A percentile compares a stretch with the other conserved stretches of the same genome.
Conservation (phyloP, 345 rosid species). For the Boechera divaricarpa region DNA sequence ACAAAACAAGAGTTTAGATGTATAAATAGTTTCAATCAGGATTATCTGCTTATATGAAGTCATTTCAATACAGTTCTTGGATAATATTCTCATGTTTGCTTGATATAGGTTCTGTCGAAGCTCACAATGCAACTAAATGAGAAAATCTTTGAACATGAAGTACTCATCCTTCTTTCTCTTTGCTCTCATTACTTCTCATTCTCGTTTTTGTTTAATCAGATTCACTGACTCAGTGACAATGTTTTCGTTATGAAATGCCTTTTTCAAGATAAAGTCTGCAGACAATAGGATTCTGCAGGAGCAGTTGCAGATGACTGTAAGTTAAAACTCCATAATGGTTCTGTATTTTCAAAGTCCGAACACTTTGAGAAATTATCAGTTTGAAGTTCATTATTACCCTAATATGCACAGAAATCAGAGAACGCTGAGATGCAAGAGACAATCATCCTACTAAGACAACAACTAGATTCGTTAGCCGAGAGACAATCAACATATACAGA, state of each 20-base stretch:
- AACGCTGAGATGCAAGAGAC: conserved; percentile 83
- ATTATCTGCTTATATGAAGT: conserved; percentile 26
- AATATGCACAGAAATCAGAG: conserved; percentile 67
- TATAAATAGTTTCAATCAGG: neutral
- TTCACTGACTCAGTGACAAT: conserved; percentile 36
- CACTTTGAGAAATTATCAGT: neutral
- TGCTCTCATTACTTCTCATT: conserved; percentile 12
- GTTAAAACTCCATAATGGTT: conserved; percentile 9
- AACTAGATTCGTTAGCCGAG: conserved; percentile 53
- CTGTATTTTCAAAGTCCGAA: neutral
- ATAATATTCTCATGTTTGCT: conserved; percentile 18
- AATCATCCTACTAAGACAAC: conserved; percentile 69
- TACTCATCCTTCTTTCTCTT: conserved; percentile 33
- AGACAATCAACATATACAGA: conserved; percentile 49
- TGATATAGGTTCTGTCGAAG: conserved; percentile 73
- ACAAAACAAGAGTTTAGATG: conserved; percentile 1
- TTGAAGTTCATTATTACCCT: conserved; percentile 18
- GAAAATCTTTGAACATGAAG: conserved; percentile 95
- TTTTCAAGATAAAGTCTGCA: conserved; percentile 78
- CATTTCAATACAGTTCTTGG: conserved; percentile 7
- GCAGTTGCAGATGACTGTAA: conserved; percentile 88
- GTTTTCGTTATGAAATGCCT: conserved; percentile 41
- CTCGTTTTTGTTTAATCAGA: conserved; percentile 12
- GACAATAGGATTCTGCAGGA: conserved; percentile 98
- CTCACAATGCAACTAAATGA: conserved; percentile 92